A percentile compares a stretch with the other conserved stretches of the same genome.
phyloP scores from a whole-genome alignment of 176 grass and related monocot genomes.

The barley (Hordeum vulgare) region MorexV3_pseudomolecules_assembly NC_058519.1:543504073-543504572 shows the following conservation, averaged over 20 bases:
- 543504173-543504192: background rate
- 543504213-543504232: background rate
- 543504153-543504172: conserved; percentile 8
- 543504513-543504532: conserved; percentile 47
- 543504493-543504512: conserved; percentile 79
- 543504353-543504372: conserved; percentile 17
- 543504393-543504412: background rate
- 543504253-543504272: background rate
- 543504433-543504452: conserved; percentile 43
- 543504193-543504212: background rate
- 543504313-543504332: background rate
- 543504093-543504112: background rate
- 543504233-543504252: background rate
- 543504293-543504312: background rate
- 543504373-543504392: background rate
- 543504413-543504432: background rate
- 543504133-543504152: background rate
- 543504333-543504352: background rate
- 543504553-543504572: too few species aligned
- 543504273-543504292: background rate
- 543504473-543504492: conserved; percentile 77
- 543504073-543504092: background rate
- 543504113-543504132: background rate
- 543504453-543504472: conserved; percentile 88
- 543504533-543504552: too few species aligned